phyloP scores from a whole-genome alignment of 2,329 filamentous ascomycete species.

The Fusarium torulosum region DNA sequence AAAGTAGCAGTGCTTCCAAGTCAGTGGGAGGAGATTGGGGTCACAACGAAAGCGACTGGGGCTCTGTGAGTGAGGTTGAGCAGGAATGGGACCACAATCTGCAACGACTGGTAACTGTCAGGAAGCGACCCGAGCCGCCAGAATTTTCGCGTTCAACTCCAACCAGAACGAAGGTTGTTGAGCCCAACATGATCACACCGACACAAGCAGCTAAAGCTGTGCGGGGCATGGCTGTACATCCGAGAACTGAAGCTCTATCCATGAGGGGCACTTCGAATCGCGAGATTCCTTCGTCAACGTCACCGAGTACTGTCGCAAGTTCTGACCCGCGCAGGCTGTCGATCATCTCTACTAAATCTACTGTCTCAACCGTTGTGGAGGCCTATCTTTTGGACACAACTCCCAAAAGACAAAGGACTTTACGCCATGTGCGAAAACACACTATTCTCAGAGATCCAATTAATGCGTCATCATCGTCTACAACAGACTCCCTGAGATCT shows the following conservation, averaged over 20 bases:
- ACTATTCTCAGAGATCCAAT: constrained; percentile 62
- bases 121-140: constrained; percentile 57
- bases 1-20: constrained; percentile 57
- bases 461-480: constrained; percentile 22
- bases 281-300: constrained; percentile 46
- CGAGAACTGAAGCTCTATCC: constrained; percentile 51
- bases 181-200: constrained; percentile 62
- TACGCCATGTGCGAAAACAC: constrained; percentile 73
- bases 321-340: constrained; percentile 65
- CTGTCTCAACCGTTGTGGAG: constrained; percentile 68
- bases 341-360: constrained; percentile 66
- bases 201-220: constrained; percentile 66
- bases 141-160: constrained; percentile 45
- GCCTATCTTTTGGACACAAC: constrained; percentile 66
- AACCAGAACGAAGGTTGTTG: constrained; percentile 57
- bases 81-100: constrained; percentile 68
- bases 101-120: constrained; percentile 66
- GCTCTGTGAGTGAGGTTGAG: constrained; percentile 60
- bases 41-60: constrained; percentile 70
- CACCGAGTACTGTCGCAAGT: constrained; percentile 56
- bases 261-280: constrained; percentile 44
- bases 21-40: constrained; percentile 62
- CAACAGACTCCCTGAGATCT: constrained; percentile 21
- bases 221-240: constrained; percentile 61
- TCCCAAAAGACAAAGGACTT: constrained; percentile 63